Conservation (phyloP, 2,329 filamentous ascomycete species). For the Zelopaecilomyces penicillatus region DNA sequence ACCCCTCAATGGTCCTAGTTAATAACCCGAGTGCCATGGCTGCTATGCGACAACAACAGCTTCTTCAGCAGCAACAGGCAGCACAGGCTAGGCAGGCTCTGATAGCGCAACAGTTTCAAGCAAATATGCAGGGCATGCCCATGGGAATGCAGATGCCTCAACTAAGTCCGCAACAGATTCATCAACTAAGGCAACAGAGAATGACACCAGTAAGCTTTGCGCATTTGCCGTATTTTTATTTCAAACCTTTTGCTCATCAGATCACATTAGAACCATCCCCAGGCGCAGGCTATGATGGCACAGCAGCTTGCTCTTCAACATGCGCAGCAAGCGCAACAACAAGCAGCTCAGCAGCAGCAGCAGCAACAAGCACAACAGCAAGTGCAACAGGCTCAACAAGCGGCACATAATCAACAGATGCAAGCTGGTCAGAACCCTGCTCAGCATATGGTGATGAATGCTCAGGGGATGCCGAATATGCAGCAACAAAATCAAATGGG, state of each 20-base stretch:
- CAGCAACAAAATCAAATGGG: slow-evolving; percentile 35
- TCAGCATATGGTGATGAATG: slow-evolving; percentile 40
- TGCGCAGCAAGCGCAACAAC: slow-evolving; percentile 28
- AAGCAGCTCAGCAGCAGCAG: slow-evolving; percentile 27
- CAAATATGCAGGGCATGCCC: slow-evolving; percentile 44
- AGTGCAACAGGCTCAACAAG: slow-evolving; percentile 21
- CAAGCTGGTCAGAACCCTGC: slow-evolving; percentile 34
- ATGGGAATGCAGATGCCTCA: slow-evolving; percentile 43
- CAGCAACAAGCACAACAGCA: slow-evolving; percentile 32
- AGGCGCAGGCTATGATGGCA: slow-evolving; percentile 33
- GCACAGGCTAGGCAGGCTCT: slow-evolving; percentile 43
- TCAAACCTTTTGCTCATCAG: slow-evolving; percentile 9
- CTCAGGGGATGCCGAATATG: slow-evolving; percentile 36
- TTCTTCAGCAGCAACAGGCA: slow-evolving; percentile 45
- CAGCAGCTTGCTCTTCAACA: slow-evolving; percentile 41
- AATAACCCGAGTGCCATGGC: slow-evolving; percentile 30
- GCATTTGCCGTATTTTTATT: neutral
- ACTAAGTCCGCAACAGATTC: slow-evolving; percentile 43
- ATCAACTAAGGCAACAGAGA: slow-evolving; percentile 37
- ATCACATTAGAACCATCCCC: slow-evolving; percentile 17
- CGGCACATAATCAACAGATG: slow-evolving; percentile 29
- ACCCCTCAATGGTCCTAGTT: slow-evolving; percentile 16
- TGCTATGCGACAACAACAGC: slow-evolving; percentile 46
- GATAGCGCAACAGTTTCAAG: slow-evolving; percentile 46
- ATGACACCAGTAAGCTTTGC: slow-evolving; percentile 31